Evolutionary conservation across 441 rosid genomes (phyloP), one percentile per base, ranked within the genome.

Genomic region (Gossypium davidsonii): DNA sequence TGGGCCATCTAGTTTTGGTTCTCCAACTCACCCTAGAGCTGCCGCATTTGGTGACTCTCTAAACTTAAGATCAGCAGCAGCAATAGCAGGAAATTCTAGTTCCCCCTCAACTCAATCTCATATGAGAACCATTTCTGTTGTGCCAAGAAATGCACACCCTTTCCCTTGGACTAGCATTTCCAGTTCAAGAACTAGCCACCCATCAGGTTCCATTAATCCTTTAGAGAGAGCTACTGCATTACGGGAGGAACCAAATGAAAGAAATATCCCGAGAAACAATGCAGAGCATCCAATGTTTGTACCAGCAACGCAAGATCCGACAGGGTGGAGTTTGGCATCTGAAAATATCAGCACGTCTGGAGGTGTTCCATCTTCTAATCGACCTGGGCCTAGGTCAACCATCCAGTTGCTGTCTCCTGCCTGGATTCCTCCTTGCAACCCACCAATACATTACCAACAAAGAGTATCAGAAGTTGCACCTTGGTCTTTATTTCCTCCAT

Each of bases 401-500:
- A 53, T 78, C 67, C 89, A 76, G 80, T 77, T 68, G 46, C 90
- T 80, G 57, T 53, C 81, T 71, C 81, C 95, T 51, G 26, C 90
- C 34, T 84, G 90, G 92, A 66, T 84, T 71, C 77, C 87, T 73
- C 85, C 82, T 72, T 83, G 49, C 55, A 80, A 65, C 52, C 71
- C 82, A 2, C 53, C 85, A 25, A 18, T 78, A 15, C 80, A 83
- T 63, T 81, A 79, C 83, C 84, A 80, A 66, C 87, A 80, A 70
- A 82, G 91, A 80, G 74, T 75, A 59, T 67, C 90, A 23, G 97
- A 93, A 75, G 72, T 84, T 77, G 73, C 90, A 74, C 85, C 91
- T 39, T 90, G 97, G 97, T 85, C 94, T 76, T 77, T 89, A 78
- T 88, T 88, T 84, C 91, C 88, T 49, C 77, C 80, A 15, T 46